Conservation (phyloP, 805 yeast genomes). For the Nakazawaea laoshanensis region DNA sequence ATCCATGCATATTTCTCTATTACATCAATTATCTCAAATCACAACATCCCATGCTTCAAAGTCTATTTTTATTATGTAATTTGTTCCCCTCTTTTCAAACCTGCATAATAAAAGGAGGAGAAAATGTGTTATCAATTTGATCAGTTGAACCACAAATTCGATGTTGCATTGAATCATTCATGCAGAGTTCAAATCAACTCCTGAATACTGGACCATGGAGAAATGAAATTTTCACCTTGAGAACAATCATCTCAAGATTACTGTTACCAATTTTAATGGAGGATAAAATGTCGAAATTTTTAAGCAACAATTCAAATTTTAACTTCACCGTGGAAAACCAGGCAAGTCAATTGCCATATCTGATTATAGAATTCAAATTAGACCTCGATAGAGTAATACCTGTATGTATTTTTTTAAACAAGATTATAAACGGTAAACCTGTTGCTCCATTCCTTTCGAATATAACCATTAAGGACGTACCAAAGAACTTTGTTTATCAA, state of each 20-base stretch:
- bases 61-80: too few species aligned
- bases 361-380: slow-evolving; percentile 7
- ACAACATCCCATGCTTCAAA: too few species aligned
- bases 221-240: slow-evolving; percentile 1
- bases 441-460: slow-evolving; percentile 2
- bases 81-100: too few species aligned
- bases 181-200: too few species aligned
- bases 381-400: slow-evolving; percentile 5
- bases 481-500: slow-evolving; percentile 9
- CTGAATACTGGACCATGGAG: too few species aligned
- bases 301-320: slow-evolving; percentile 5
- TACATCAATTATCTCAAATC: too few species aligned
- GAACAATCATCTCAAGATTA: slow-evolving; percentile 6
- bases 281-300: slow-evolving; percentile 6
- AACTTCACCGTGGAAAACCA: slow-evolving; percentile 7
- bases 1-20: too few species aligned
- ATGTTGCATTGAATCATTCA: too few species aligned
- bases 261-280: slow-evolving; percentile 9
- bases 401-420: slow-evolving; percentile 6
- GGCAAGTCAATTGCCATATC: slow-evolving; percentile 9
- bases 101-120: too few species aligned
- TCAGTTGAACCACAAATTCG: too few species aligned
- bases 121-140: too few species aligned
- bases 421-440: slow-evolving; percentile 10
- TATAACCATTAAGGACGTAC: slow-evolving; percentile 3